These are phyloP conservation scores for Hawksworthiomyces lignivorus DNA, from an alignment of 2,329 filamentous ascomycete species.

Conservation along the genomic window DNA sequence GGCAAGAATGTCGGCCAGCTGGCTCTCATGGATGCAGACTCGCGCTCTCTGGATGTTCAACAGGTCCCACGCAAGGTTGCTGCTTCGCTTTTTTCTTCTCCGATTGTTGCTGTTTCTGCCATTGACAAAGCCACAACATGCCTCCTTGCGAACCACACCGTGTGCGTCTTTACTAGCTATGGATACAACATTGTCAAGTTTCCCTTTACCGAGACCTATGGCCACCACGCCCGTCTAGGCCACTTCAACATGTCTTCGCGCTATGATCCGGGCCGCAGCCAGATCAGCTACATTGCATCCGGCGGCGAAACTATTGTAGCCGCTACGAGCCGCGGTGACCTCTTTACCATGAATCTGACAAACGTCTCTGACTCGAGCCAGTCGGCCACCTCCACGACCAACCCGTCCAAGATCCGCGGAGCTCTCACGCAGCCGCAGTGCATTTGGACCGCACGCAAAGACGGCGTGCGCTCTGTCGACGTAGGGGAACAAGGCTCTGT, in stretches of 20 bases:
- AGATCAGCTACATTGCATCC: conserved; percentile 69
- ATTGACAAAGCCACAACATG: conserved; percentile 86
- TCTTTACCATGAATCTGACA: conserved; percentile 77
- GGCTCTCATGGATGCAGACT: conserved; percentile 90
- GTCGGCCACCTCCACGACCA: conserved; percentile 69
- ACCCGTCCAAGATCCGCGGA: conserved; percentile 81
- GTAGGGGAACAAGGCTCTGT: conserved; percentile 91
- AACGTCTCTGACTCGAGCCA: conserved; percentile 56
- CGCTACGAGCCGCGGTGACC: conserved; percentile 72
- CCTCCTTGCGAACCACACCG: conserved; percentile 76
- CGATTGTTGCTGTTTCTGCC: conserved; percentile 72
- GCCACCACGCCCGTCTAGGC: conserved; percentile 56
- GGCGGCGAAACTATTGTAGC: conserved; percentile 91
- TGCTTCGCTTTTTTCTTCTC: conserved; percentile 67
- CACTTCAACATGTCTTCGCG: conserved; percentile 57
- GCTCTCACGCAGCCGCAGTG: conserved; percentile 71
- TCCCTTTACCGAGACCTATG: conserved; percentile 57
- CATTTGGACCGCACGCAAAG: conserved; percentile 84
- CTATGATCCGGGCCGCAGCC: conserved; percentile 53
- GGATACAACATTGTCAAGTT: conserved; percentile 90
- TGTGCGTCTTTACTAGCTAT: conserved; percentile 93
- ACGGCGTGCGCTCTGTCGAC: conserved; percentile 76
- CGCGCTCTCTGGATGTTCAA: conserved; percentile 81
- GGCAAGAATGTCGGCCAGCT: conserved; percentile 93
- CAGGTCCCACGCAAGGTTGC: conserved; percentile 77